Base-by-base conservation (phyloP, 306 rosid genomes). In the Ziziphus jujuba region DNA sequence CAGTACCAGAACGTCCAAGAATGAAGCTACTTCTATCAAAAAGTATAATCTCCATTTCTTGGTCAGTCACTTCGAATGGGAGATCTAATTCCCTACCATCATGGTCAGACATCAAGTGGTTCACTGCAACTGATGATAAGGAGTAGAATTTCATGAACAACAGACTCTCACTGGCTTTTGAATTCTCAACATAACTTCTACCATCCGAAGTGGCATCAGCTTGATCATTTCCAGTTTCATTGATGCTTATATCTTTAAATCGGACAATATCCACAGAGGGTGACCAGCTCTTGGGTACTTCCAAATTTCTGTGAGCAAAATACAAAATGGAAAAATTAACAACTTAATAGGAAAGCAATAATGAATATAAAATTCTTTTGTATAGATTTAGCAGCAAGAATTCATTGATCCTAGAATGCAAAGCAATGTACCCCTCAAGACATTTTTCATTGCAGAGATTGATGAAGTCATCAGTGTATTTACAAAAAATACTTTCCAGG, bases 1-100 rank as follows among this genome's bases (percentile, higher is more conserved):
- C 97, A 0, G 97, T 91, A 36, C 97, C 97, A n/a, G 96, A 91
- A 13, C 92, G 85, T 34, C 97, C 97, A 28, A 86, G 72, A 12
- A 91, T 74, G 72, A 91, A 91, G 11, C 82, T 69, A 60, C 97
- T 91, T 79, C 36, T 73, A 11, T 61, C 56, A 56, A 72, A 84
- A 72, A 86, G 82, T 9, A 91, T 84, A 56, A 86, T 84, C 36
- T 88, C 89, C 25, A 21, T 72, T 69, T 91, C 89, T 80, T 88
- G 75, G 10, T 88, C 96, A 0, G 87, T 86, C 36, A 84, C 92
- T 75, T 88, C 92, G 73, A 88, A 88, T 0, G 97, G 97, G 33
- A 88, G 83, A 69, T 91, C 87, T 65, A 84, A 50, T 55, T 91
- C 97, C 48, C 69, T 49, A 61, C 67, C 79, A 33, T 77, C 84